Percentiles rank a stretch among this genome's conserved stretches.
Evolutionary conservation across 2,329 filamentous ascomycete genomes (phyloP).

Genomic region (Pestalotiopsis sp.): DNA sequence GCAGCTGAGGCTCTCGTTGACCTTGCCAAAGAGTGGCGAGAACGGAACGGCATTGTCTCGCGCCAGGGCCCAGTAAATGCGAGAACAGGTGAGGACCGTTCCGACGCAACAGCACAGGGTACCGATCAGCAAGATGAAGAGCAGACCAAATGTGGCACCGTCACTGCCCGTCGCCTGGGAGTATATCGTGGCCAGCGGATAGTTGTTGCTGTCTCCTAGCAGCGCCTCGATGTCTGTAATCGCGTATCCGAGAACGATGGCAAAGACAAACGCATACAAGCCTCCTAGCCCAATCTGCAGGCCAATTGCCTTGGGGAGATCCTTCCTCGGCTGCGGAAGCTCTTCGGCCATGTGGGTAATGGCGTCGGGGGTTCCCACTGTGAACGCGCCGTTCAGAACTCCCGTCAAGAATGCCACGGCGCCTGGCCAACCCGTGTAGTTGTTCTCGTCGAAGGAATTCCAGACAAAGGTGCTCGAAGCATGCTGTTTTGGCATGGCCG

Average conservation of each 20-base stretch:
- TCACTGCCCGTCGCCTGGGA: conserved; percentile 53
- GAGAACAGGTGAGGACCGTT: conserved; percentile 52
- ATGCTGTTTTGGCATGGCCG: conserved; percentile 55
- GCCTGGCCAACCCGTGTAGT: conserved; percentile 54
- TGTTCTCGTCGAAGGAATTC: conserved; percentile 48
- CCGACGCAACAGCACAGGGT: conserved; percentile 51
- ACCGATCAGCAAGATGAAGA: conserved; percentile 59
- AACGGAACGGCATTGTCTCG: conserved; percentile 65
- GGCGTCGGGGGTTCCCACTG: conserved; percentile 66
- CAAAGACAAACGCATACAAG: conserved; percentile 53
- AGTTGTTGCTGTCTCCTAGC: conserved; percentile 52
- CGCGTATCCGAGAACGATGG: conserved; percentile 54
- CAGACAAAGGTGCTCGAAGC: conserved; percentile 57
- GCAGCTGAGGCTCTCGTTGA: conserved; percentile 58
- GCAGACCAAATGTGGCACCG: conserved; percentile 56
- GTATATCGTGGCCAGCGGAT: conserved; percentile 68
- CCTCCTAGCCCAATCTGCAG: conserved; percentile 49
- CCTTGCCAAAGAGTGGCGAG: conserved; percentile 51
- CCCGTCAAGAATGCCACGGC: conserved; percentile 68
- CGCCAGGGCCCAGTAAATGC: conserved; percentile 55
- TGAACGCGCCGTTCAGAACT: conserved; percentile 69
- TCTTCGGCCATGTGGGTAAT: conserved; percentile 66
- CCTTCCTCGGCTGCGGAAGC: conserved; percentile 48
- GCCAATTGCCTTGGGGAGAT: conserved; percentile 54
- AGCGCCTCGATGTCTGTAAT: conserved; percentile 59